Evolutionary conservation across 2,329 filamentous ascomycete genomes (phyloP).

Genomic region (Fusarium chaquense): DNA sequence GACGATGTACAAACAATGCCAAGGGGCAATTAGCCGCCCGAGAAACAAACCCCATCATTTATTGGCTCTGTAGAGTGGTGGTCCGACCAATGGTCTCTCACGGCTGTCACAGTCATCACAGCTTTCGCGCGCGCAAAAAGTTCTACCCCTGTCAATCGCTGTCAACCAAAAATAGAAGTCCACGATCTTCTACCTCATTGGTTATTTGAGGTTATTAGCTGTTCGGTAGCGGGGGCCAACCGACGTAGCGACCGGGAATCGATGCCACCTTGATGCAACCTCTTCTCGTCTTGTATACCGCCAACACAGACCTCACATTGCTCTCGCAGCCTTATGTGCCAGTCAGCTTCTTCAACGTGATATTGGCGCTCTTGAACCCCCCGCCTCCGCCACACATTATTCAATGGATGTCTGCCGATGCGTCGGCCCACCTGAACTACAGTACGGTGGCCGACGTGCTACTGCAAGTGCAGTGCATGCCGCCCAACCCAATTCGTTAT

Average conservation of each 20-base stretch:
- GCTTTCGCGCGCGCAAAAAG: constrained; percentile 56
- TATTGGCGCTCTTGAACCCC: constrained; percentile 33
- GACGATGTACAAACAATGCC: constrained; percentile 30
- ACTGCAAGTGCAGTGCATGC: constrained; percentile 47
- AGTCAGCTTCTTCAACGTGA: constrained; percentile 40
- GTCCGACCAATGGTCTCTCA: constrained; percentile 47
- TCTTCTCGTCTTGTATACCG: constrained; percentile 35
- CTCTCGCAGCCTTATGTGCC: constrained; percentile 38
- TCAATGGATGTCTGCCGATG: constrained; percentile 33
- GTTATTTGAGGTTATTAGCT: constrained; percentile 35
- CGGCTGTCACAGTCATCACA: constrained; percentile 33
- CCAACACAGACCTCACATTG: constrained; percentile 40
- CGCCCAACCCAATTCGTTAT: constrained; percentile 31
- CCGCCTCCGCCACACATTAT: constrained; percentile 29
- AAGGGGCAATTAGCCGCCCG: constrained; percentile 47
- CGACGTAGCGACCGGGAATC: constrained; percentile 37
- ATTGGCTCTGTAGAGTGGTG: constrained; percentile 38
- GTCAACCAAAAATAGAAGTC: constrained; percentile 54
- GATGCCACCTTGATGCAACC: constrained; percentile 43
- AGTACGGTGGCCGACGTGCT: constrained; percentile 37
- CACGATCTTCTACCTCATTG: constrained; percentile 50
- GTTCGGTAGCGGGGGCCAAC: constrained; percentile 42
- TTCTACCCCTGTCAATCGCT: constrained; percentile 41
- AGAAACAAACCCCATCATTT: constrained; percentile 27
- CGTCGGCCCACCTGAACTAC: constrained; percentile 43